phyloP scores from a whole-genome alignment of 306 rosid genomes.

The Cucumis melo region DNA sequence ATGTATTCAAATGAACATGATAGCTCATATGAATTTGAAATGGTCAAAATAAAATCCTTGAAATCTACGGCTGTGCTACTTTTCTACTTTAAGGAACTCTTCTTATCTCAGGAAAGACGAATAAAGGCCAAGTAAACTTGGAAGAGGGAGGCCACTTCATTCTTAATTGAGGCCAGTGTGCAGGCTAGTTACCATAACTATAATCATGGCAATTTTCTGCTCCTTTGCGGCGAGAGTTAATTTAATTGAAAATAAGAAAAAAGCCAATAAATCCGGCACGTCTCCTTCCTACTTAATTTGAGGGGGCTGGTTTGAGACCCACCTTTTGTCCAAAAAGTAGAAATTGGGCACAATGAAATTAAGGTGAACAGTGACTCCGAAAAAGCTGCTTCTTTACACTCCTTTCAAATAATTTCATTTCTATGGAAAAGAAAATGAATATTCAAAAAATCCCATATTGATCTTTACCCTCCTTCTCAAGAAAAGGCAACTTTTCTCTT shows the following conservation, averaged over 20 bases:
- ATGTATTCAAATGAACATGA: neutral
- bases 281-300: conserved; percentile 1
- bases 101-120: neutral
- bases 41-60: neutral
- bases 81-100: neutral
- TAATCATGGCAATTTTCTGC: neutral
- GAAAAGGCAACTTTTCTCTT: neutral
- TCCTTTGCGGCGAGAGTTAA: conserved; percentile 1
- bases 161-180: neutral
- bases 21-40: neutral
- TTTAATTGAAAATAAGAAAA: neutral
- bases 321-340: neutral
- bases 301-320: neutral
- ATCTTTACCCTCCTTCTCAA: neutral
- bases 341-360: neutral
- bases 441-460: neutral
- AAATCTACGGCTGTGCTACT: neutral
- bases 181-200: neutral
- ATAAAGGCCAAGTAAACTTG: neutral
- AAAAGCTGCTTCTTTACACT: neutral
- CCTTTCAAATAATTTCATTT: neutral
- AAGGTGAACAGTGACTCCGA: neutral
- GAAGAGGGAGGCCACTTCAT: neutral
- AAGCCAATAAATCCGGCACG: conserved; percentile 10
- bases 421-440: neutral